These are phyloP conservation scores for Colletotrichum eremochloae DNA, from an alignment of 2,329 filamentous ascomycete species.

Conservation along the genomic window DNA sequence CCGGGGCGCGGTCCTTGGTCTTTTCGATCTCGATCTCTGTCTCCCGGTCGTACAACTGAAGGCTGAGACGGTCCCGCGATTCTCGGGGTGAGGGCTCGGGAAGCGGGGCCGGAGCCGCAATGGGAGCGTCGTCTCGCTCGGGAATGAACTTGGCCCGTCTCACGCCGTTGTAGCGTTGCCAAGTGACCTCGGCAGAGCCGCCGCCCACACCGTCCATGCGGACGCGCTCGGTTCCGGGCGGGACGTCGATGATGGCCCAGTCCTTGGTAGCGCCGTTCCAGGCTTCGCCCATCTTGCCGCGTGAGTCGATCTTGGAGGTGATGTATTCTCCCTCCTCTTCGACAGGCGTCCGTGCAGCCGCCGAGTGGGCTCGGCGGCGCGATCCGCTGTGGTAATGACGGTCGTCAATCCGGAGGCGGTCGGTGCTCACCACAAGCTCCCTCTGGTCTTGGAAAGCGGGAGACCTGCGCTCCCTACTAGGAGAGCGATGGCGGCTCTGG, in stretches of 20 bases:
- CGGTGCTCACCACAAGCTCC: constrained; percentile 74
- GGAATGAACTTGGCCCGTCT: constrained; percentile 80
- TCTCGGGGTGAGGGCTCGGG: constrained; percentile 50
- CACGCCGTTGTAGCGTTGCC: constrained; percentile 84
- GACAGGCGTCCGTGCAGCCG: constrained; percentile 57
- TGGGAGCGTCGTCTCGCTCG: constrained; percentile 67
- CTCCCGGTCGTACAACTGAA: constrained; percentile 62
- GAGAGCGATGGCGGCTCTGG: constrained; percentile 51
- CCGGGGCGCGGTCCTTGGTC: constrained; percentile 64
- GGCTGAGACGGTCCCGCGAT: constrained; percentile 56
- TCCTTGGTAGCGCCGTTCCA: constrained; percentile 80
- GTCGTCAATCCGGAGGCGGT: constrained; percentile 61
- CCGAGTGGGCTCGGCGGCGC: constrained; percentile 66
- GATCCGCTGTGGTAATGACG: constrained; percentile 53
- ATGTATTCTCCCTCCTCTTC: constrained; percentile 76
- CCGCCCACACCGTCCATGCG: constrained; percentile 84
- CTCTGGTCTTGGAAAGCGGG: constrained; percentile 60
- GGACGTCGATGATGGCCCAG: constrained; percentile 88
- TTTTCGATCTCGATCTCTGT: constrained; percentile 68
- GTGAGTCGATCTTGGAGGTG: constrained; percentile 66
- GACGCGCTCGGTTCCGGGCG: constrained; percentile 85
- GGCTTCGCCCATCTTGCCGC: constrained; percentile 79
- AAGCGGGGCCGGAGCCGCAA: constrained; percentile 35
- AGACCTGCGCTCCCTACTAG: constrained; percentile 56
- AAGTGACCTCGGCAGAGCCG: constrained; percentile 80